Conservation (phyloP, 805 yeast genomes). For the Kuraishia molischiana region DNA sequence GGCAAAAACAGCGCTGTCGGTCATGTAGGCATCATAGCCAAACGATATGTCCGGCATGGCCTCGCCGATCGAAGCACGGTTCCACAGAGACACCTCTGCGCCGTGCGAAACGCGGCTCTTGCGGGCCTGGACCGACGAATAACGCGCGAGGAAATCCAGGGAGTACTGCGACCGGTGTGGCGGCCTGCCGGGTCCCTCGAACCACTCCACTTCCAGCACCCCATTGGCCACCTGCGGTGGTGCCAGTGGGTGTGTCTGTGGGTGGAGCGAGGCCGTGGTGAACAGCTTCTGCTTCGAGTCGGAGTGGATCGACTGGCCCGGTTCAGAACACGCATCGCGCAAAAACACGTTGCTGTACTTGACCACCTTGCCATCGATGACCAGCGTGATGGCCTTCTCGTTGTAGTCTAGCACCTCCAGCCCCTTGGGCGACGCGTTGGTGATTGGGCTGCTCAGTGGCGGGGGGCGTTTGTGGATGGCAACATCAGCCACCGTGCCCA, state of each 20-base stretch:
- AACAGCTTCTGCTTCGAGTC: slow-evolving; percentile 52
- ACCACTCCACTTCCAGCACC: slow-evolving; percentile 36
- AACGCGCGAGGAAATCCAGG: slow-evolving; percentile 33
- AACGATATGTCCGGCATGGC: slow-evolving; percentile 15
- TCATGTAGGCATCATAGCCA: slow-evolving; percentile 30
- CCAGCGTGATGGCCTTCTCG: slow-evolving; percentile 4
- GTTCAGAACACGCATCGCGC: slow-evolving; percentile 49
- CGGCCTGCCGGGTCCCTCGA: slow-evolving; percentile 26
- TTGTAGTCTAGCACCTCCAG: slow-evolving; percentile 1
- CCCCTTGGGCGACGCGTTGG: too few species aligned
- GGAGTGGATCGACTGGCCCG: slow-evolving; percentile 37
- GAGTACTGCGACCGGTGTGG: slow-evolving; percentile 27
- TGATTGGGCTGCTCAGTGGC: too few species aligned
- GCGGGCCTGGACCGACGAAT: slow-evolving; percentile 24
- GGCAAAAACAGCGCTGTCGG: slow-evolving; percentile 22
- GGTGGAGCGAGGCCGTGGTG: slow-evolving; percentile 42
- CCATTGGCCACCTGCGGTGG: slow-evolving; percentile 19
- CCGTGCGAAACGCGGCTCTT: slow-evolving; percentile 28
- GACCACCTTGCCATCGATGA: slow-evolving; percentile 10
- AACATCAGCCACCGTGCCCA: too few species aligned
- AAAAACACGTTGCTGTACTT: slow-evolving; percentile 44
- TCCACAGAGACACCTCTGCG: slow-evolving; percentile 29
- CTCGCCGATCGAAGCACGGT: slow-evolving; percentile 13
- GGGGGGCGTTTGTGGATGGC: too few species aligned
- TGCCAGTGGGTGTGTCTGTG: slow-evolving; percentile 23